Evolutionary conservation across 495 filamentous ascomycete genomes (phyloP).

Genomic region (Geopyxis carbonaria): DNA sequence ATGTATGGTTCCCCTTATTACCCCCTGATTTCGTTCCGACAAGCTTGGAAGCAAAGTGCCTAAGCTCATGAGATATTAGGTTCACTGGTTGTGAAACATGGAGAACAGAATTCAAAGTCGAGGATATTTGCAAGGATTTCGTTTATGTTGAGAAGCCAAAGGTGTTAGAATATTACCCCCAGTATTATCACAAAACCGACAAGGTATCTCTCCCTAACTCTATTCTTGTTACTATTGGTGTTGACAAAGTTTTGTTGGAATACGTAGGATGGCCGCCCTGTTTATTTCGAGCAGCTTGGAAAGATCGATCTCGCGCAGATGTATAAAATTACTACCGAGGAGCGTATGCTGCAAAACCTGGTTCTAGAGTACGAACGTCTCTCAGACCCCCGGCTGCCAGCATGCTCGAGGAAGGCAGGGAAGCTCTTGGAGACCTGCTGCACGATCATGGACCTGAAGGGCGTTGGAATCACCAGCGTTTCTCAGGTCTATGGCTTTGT

Average conservation of each 20-base stretch:
- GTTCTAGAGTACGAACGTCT: conserved; percentile 94
- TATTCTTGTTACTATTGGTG: neutral
- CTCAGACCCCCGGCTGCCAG: conserved; percentile 75
- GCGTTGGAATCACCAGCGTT: conserved; percentile 64
- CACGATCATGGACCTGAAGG: conserved; percentile 89
- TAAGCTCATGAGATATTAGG: no score
- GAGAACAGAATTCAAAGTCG: conserved; percentile 68
- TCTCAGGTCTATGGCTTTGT: conserved; percentile 58
- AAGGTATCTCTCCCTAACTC: conserved; percentile 39
- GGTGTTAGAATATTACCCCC: conserved; percentile 83
- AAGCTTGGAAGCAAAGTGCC: neutral
- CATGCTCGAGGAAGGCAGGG: conserved; percentile 81
- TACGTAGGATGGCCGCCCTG: conserved; percentile 70
- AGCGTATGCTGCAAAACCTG: conserved; percentile 88
- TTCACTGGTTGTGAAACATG: conserved; percentile 80
- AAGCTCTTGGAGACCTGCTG: conserved; percentile 88
- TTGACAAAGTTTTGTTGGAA: neutral
- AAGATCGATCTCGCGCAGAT: conserved; percentile 77
- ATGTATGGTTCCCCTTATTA: conserved; percentile 8
- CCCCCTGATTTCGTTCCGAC: neutral
- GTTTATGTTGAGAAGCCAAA: conserved; percentile 73
- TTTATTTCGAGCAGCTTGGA: conserved; percentile 91
- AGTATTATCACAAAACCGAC: conserved; percentile 98
- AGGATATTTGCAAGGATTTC: conserved; percentile 61
- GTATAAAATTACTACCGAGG: conserved; percentile 77